Evolutionary conservation across 164 flowering plant species (phyloP), one percentile per base, ranked within the genome.

Genomic region (Echeveria elegans): DNA sequence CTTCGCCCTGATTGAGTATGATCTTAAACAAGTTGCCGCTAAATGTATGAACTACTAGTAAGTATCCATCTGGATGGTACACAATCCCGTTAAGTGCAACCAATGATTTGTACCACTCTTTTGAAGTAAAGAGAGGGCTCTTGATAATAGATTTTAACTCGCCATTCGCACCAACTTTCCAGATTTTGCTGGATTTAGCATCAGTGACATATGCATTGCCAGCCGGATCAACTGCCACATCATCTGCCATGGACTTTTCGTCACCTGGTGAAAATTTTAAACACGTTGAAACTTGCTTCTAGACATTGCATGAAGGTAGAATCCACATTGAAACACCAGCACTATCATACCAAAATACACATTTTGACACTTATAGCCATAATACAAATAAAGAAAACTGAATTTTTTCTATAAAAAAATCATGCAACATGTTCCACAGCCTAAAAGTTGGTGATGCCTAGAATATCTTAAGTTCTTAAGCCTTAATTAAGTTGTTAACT

Each of bases 131-230:
- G n/a, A 86, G 75, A 1, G 89, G 88, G 76, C 78, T 85, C 62
- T 59, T 74, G 24, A 90, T 83, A 68, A 72, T 68, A 9, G 81
- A 74, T 8, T 75, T 34, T 50, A 85, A 28, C 68, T 83, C 74
- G 0, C 98, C 98, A 14, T 78, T 65, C 12, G 48, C 77, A 0
- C 86, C 87, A 3, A 90, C 95, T 70, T 88, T 89, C 98, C 98
- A 94, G 28, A 94, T 79, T 73, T 85, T 84, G 66, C 70, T 83
- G 23, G 34, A 74, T 70, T 72, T 85, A 4, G 77, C 78, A 66
- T 94, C 98, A 0, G 98, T 94, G 0, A 94, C 77, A n/a, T 90
- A 94, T 0, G 96, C 88, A 69, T 82, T 89, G 31, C 98, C 98
- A 12, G 84, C 87, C 53, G 71, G 80, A 67, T 94, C 97, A 0